Percentiles rank a stretch among this genome's conserved stretches.
Evolutionary conservation across 75 land plant genomes (phyloP).

Genomic region (Pseudotsuga menziesii): DNA sequence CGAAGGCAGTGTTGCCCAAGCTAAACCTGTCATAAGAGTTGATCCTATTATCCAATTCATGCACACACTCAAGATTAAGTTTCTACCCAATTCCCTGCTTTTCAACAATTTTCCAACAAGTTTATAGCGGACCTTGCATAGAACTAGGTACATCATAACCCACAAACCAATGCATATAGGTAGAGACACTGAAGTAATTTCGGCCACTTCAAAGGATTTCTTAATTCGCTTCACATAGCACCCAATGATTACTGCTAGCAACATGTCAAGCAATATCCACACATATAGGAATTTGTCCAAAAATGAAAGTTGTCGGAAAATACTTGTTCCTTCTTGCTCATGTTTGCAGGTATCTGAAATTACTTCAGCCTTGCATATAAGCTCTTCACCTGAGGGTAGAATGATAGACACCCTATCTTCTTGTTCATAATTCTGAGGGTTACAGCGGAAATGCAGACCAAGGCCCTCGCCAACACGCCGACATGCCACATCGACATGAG

Average conservation of each 20-base stretch:
- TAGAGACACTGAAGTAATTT: constrained; percentile 30
- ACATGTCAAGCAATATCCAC: constrained; percentile 36
- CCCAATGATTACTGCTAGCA: constrained; percentile 25
- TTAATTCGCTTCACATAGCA: constrained; percentile 26
- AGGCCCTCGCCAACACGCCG: too few relatives aligned
- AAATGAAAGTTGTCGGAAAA: constrained; percentile 24
- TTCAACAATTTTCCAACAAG: background rate
- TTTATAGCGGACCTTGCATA: constrained; percentile 37
- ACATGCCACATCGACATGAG: too few relatives aligned
- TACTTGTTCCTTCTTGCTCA: background rate
- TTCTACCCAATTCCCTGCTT: constrained; percentile 9
- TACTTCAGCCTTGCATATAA: constrained; percentile 4
- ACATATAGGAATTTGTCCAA: constrained; percentile 35
- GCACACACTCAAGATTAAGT: constrained; percentile 15
- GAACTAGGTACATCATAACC: constrained; percentile 46
- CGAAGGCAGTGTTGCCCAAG: constrained; percentile 48
- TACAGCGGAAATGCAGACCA: too few relatives aligned
- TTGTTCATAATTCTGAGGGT: background rate
- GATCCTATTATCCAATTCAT: constrained; percentile 39
- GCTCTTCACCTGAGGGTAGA: constrained; percentile 1
- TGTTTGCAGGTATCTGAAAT: background rate
- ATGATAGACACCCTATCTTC: constrained; percentile 1
- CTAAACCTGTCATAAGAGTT: constrained; percentile 39
- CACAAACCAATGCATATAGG: constrained; percentile 41
- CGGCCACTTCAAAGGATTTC: constrained; percentile 18